A percentile compares a stretch with the other conserved stretches of the same genome.
Evolutionary conservation across 805 yeast species (phyloP).

Genomic region (Dipodascopsis uninucleata): DNA sequence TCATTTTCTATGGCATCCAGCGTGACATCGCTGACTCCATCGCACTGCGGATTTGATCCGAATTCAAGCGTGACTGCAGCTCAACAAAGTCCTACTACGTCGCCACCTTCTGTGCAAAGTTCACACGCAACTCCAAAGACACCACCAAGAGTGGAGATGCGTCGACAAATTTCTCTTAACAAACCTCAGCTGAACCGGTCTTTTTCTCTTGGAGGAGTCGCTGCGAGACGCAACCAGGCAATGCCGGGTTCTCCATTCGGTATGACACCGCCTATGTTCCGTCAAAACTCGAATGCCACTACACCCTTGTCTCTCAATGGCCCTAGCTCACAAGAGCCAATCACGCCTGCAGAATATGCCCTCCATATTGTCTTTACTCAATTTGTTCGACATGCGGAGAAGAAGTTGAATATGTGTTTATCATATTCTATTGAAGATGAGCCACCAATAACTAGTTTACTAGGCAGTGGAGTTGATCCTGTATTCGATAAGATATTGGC

Average conservation of each 20-base stretch:
- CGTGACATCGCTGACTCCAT: too few relatives aligned
- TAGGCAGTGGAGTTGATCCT: slow-evolving; percentile 83
- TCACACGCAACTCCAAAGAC: background rate
- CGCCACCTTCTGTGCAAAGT: too few relatives aligned
- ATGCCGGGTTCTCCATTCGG: slow-evolving; percentile 1
- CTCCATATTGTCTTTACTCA: slow-evolving; percentile 91
- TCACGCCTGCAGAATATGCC: slow-evolving; percentile 84
- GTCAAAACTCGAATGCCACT: background rate
- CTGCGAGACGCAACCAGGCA: slow-evolving; percentile 4
- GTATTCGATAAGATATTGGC: slow-evolving; percentile 80
- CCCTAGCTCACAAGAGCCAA: slow-evolving; percentile 42
- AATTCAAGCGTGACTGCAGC: too few relatives aligned
- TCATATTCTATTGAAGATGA: slow-evolving; percentile 62
- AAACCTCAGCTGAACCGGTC: slow-evolving; percentile 19
- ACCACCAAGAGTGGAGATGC: slow-evolving; percentile 2
- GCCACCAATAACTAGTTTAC: slow-evolving; percentile 70
- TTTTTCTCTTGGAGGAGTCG: slow-evolving; percentile 16
- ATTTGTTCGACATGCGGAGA: slow-evolving; percentile 89
- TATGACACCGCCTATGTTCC: background rate
- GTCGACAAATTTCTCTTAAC: slow-evolving; percentile 9
- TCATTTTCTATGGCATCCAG: too few relatives aligned
- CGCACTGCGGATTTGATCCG: too few relatives aligned
- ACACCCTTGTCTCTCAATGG: background rate
- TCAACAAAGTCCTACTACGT: too few relatives aligned
- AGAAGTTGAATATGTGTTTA: slow-evolving; percentile 72